These are phyloP conservation scores for Sarcocystis neurona DNA, from an alignment of 169 alveolate genomes.

Conservation along the genomic window DNA sequence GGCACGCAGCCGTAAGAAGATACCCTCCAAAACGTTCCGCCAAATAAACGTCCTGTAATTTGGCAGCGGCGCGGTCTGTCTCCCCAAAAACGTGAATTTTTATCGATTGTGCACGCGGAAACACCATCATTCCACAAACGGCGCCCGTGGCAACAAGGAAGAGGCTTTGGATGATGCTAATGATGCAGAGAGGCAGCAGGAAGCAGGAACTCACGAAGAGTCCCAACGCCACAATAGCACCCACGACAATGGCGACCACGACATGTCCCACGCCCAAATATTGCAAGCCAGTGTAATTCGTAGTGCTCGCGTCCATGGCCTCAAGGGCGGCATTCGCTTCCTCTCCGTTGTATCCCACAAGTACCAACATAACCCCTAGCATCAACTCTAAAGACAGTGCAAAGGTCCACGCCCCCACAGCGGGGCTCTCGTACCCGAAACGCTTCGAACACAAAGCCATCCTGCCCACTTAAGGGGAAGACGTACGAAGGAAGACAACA, in stretches of 20 bases:
- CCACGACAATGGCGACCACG: slow-evolving; percentile 17
- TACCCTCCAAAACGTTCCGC: too few relatives aligned
- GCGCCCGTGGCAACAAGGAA: slow-evolving; percentile 28
- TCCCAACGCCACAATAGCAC: slow-evolving; percentile 34
- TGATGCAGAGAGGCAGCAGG: slow-evolving; percentile 52
- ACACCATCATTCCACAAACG: too few relatives aligned
- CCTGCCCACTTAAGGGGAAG: neutral
- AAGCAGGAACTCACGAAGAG: slow-evolving; percentile 33
- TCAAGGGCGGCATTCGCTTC: neutral
- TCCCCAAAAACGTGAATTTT: too few relatives aligned
- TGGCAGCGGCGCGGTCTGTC: too few relatives aligned
- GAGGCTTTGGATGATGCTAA: slow-evolving; percentile 20
- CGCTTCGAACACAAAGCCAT: slow-evolving; percentile 30
- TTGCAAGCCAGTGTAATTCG: neutral
- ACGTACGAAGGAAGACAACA: neutral
- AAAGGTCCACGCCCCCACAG: slow-evolving; percentile 49
- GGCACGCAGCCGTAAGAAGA: slow-evolving; percentile 27
- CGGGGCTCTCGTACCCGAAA: slow-evolving; percentile 54
- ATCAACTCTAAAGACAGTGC: slow-evolving; percentile 47
- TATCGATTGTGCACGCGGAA: too few relatives aligned
- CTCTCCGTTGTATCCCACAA: slow-evolving; percentile 3
- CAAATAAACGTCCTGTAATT: too few relatives aligned
- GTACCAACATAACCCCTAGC: slow-evolving; percentile 32
- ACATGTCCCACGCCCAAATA: slow-evolving; percentile 35
- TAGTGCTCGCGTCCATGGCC: neutral